These are phyloP conservation scores for Aciculosporium take DNA, from an alignment of 2,329 filamentous ascomycete genomes.

Conservation along the genomic window DNA sequence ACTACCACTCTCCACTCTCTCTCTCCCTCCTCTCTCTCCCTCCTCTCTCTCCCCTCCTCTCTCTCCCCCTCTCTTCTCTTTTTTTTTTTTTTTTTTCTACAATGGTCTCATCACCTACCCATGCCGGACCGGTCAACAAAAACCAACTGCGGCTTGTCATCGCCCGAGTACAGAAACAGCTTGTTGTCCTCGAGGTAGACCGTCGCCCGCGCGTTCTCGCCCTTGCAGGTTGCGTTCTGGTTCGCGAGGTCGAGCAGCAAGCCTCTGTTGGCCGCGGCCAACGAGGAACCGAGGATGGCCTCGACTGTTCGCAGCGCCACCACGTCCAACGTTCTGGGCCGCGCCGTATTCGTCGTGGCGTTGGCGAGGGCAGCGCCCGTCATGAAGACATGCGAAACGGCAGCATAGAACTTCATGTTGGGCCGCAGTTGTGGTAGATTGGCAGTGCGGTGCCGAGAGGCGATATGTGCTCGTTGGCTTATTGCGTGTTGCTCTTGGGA, in stretches of 20 bases:
- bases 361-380: conserved; percentile 16
- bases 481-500: not conserved
- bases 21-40: not conserved
- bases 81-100: not conserved
- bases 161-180: conserved; percentile 32
- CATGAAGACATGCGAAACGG: conserved; percentile 13
- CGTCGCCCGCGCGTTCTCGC: conserved; percentile 28
- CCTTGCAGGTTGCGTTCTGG: conserved; percentile 36
- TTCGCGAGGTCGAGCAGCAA: conserved; percentile 28
- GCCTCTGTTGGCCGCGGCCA: conserved; percentile 30
- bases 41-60: not conserved
- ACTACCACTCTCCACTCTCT: no score
- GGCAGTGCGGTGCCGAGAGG: no score
- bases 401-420: conserved; percentile 17
- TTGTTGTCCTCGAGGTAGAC: conserved; percentile 33
- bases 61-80: not conserved
- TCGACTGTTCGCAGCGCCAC: conserved; percentile 35
- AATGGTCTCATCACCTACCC: conserved; percentile 28
- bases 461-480: not conserved
- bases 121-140: conserved; percentile 44
- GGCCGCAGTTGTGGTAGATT: not conserved
- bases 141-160: conserved; percentile 30
- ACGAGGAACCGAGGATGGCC: conserved; percentile 29
- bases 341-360: conserved; percentile 7
- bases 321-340: conserved; percentile 29